Evolutionary conservation across 805 yeast genomes (phyloP).

Genomic region (Sugiyamaella boreocaroliniensis): DNA sequence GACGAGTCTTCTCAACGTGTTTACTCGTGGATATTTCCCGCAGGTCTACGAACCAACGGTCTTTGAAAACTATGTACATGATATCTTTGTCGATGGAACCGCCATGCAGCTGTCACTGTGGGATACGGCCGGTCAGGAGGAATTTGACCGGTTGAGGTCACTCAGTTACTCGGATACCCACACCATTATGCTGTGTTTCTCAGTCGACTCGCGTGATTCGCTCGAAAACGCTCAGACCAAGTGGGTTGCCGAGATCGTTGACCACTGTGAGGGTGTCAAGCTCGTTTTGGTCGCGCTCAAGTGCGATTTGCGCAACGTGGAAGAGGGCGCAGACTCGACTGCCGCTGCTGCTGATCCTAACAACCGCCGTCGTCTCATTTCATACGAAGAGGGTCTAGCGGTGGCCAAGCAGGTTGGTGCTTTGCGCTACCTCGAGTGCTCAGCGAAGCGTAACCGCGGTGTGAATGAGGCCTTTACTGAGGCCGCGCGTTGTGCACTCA

Average conservation of each 20-base stretch:
- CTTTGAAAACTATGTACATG: conserved; percentile 95
- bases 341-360: conserved; percentile 30
- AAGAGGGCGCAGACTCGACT: conserved; percentile 25
- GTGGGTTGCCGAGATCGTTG: conserved; percentile 96
- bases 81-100: conserved; percentile 89
- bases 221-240: conserved; percentile 89
- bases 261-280: conserved; percentile 95
- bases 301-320: conserved; percentile 73
- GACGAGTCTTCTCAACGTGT: conserved; percentile 88
- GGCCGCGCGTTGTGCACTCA: conserved; percentile 94
- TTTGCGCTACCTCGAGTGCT: conserved; percentile 87
- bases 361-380: conserved; percentile 44
- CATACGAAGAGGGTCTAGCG: conserved; percentile 88
- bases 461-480: conserved; percentile 99
- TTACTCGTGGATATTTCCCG: conserved; percentile 95
- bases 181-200: conserved; percentile 92
- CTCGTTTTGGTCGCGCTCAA: conserved; percentile 88
- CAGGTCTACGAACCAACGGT: conserved; percentile 98
- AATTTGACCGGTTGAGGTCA: conserved; percentile 89
- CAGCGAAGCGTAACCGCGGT: conserved; percentile 93
- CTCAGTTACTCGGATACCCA: conserved; percentile 92
- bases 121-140: conserved; percentile 99
- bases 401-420: conserved; percentile 95
- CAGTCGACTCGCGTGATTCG: conserved; percentile 91
- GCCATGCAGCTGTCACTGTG: conserved; percentile 87